Evolutionary conservation across 2,329 filamentous ascomycete genomes (phyloP), one percentile per base, ranked within the genome.

Genomic region (Sporothrix humicola): DNA sequence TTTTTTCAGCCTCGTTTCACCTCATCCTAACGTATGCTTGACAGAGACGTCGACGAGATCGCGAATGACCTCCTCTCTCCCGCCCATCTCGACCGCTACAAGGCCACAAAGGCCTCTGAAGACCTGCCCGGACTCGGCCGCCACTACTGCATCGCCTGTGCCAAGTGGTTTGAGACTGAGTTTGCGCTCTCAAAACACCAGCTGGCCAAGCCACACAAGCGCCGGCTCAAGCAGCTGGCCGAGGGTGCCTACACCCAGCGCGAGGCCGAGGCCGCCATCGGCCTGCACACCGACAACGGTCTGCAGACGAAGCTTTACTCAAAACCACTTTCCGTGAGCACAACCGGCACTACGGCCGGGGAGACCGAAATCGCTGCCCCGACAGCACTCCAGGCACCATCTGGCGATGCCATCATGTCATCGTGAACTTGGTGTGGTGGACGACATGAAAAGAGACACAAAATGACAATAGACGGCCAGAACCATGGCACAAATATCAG

Each of bases 161-260:
- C 96, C 76, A 98, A 97, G 84, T 98, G 93, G 92, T 98, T 97
- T 81, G 95, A 98, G 82, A 92, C 90, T 69, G 92, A 96, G 77
- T 82, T 88, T 78, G 97, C 93, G 78, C 85, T 97, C 73, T 85
- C 87, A 50, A 86, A 89, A 42, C 96, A 99, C 83, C 86, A 87
- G 73, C 93, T 92, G 82, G 94, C 93, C 78, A 99, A 98, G 84
- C 93, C 93, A 76, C 96, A 99, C 84, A 98, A 95, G 88, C 90
- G 94, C 85, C 92, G 92, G 93, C 94, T 97, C 72, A 94, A 94
- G 81, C 88, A 93, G 78, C 84, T 99, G 74, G 89, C 90, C 76
- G 94, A 97, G 79, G 93, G 93, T 78, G 93, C 94, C 10, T 96
- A 97, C 82, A 91, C 91, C 5, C 94, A 97, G 79, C 92, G 93